Evolutionary conservation across 768 basidiomycete species (phyloP), one percentile per base, ranked within the genome.

Genomic region (Rhizopogon rudus): DNA sequence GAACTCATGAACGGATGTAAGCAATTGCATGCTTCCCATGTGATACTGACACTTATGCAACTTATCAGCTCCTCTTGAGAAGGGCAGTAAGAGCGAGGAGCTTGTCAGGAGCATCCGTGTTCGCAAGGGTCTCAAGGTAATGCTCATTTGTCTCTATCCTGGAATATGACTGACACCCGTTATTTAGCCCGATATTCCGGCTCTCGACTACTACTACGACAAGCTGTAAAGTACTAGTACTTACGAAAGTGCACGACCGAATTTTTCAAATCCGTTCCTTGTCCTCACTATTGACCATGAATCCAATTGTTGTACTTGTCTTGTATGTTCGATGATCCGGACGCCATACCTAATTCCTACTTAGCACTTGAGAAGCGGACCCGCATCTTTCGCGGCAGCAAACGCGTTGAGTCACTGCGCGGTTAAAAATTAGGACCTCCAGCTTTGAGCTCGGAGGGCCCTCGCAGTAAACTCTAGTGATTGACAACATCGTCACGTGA

Each of bases 71-170:
- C 91, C 83, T 61, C 81, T 88, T 61, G 95, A 98, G 48, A 91
- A 92, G 78, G 94, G 93, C 64, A 83, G 82, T 77, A 94, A 95
- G 81, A 75, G 94, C 61, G 92, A 95, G 76, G 84, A 88, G 46
- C 74, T 98, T 56, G 92, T 92, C 44, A 83, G 71, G 59, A 73
- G 72, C 64, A 92, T 99, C 75, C 89, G 96, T 70, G 79, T 74
- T 25, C 86, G 97, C 76, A 99, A 98, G 77, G 94, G 94, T 80
- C 90, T 97, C 72, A 96, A 94, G 85, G 86, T 86, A 63, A 39
- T 74, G 52, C n/a, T 51, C 17, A 31, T 40, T 37, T 22, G 25
- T 41, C 25, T 49, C 9, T 51, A 16, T 29, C 14, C 6, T 40
- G 3, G 2, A 39, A 10, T 49, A 28, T 28, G 20, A 13, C 33